Base-by-base conservation (phyloP, 106 monocot species). In the Dendrobium officinale region DNA sequence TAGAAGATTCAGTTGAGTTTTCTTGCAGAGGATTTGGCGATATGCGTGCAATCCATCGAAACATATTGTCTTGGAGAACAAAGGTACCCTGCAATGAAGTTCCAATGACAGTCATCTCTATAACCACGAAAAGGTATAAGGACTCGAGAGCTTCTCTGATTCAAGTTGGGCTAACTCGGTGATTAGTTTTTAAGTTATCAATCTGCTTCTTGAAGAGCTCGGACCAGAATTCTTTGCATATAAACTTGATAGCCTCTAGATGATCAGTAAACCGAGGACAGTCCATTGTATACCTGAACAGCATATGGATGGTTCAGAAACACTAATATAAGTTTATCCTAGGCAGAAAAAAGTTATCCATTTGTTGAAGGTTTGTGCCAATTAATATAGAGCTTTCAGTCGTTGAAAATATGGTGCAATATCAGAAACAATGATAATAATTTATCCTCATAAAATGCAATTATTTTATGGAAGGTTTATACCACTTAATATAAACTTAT, bases 181-280 rank as follows among this genome's bases (percentile, higher is more conserved):
- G 95, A 88, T 99, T 99, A 43, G 98, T 99, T 78, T 95, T 99
- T 64, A 99, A 82, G 80, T 99, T 99, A 77, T 99, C 98, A 55
- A 99, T 95, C 79, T 95, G 99, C 78, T 99, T 99, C 82, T 93
- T 99, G 88, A 99, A 99, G 22, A 99, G 80, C 73, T 93, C 93
- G 9, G 93, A 90, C 99, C 92, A 99, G 51, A 99, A 99, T 45
- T 99, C 98, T 74, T 99, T 99, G 83, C 98, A 99, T 58, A 99
- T 93, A 80, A 99, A 99, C 77, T 99, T 95, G 78, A 99, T 99
- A 7, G 91, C 95, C 43, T 99, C 99, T 16, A 99, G 84, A 87
- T 95, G 95, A 86, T 95, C 95, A 84, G 77, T 89, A 67, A 99
- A 99, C 67, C 91, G 77, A 29, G 99, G 95, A 10, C 94, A 88